These are phyloP conservation scores for Didymella lethalis DNA, from an alignment of 2,329 filamentous ascomycete genomes.

Conservation along the genomic window DNA sequence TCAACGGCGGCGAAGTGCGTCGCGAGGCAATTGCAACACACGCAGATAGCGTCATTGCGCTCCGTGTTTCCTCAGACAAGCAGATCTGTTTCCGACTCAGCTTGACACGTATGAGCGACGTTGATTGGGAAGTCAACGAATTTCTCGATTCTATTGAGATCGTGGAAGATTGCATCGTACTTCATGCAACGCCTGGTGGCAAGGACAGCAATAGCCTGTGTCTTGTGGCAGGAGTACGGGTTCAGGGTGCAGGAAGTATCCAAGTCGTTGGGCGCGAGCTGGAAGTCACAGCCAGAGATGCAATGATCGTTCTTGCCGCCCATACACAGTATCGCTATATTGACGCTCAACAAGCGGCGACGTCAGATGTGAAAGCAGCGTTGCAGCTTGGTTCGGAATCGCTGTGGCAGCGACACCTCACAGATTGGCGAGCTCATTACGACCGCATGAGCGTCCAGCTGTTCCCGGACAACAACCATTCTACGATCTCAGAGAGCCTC, in stretches of 20 bases:
- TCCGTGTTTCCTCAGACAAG: slow-evolving; percentile 39
- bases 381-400: slow-evolving; percentile 30
- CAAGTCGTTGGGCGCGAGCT: slow-evolving; percentile 35
- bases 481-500: slow-evolving; percentile 9
- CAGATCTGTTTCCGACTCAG: slow-evolving; percentile 33
- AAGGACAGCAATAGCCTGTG: slow-evolving; percentile 23
- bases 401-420: slow-evolving; percentile 42
- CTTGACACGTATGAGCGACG: slow-evolving; percentile 52
- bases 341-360: slow-evolving; percentile 38
- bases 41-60: slow-evolving; percentile 52
- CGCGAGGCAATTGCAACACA: slow-evolving; percentile 56
- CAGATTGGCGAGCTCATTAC: slow-evolving; percentile 39
- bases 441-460: slow-evolving; percentile 22
- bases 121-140: slow-evolving; percentile 56
- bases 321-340: slow-evolving; percentile 52
- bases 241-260: slow-evolving; percentile 12
- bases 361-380: slow-evolving; percentile 28
- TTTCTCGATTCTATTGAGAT: slow-evolving; percentile 52
- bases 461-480: slow-evolving; percentile 1
- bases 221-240: slow-evolving; percentile 10
- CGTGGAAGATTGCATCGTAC: slow-evolving; percentile 25
- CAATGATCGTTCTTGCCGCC: slow-evolving; percentile 51
- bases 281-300: slow-evolving; percentile 48
- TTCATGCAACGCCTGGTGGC: slow-evolving; percentile 25
- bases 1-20: slow-evolving; percentile 42